Percentiles rank a stretch among this genome's conserved stretches.
These are phyloP conservation scores for Cardamine resedifolia DNA, from an alignment of 345 rosid genomes.

Conservation along the genomic window DNA sequence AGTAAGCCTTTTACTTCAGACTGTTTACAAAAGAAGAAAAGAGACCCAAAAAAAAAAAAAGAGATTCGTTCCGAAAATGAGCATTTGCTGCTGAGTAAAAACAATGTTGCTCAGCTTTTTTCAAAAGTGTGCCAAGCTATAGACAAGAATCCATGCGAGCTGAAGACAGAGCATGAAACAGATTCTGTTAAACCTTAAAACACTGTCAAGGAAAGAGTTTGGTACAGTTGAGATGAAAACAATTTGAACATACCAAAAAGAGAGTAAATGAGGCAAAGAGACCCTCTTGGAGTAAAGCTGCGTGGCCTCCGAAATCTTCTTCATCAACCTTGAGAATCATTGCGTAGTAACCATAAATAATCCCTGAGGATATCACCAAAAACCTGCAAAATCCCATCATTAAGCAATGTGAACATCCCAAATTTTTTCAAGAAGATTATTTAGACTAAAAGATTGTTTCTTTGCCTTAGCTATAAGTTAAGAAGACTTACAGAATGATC, in stretches of 20 bases:
- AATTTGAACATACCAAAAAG: constrained; percentile 76
- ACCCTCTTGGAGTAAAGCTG: constrained; percentile 92
- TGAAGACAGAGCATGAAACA: constrained; percentile 44
- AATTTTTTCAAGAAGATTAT: neutral
- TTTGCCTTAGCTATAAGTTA: neutral
- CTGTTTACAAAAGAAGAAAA: neutral
- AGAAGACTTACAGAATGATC: constrained; percentile 67
- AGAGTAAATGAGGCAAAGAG: constrained; percentile 86
- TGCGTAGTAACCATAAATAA: constrained; percentile 77
- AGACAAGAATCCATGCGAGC: constrained; percentile 93
- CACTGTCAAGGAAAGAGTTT: neutral
- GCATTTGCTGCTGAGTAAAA: constrained; percentile 34
- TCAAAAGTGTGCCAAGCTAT: constrained; percentile 93
- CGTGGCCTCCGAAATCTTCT: constrained; percentile 95
- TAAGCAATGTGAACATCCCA: neutral
- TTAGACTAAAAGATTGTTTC: neutral
- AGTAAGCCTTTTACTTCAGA: neutral
- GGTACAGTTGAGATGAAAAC: neutral
- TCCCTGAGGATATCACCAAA: constrained; percentile 67
- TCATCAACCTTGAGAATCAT: constrained; percentile 85
- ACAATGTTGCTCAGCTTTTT: neutral
- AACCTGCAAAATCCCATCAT: constrained; percentile 48
- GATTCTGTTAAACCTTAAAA: constrained; percentile 14
- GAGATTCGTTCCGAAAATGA: constrained; percentile 22
- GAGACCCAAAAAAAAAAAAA: neutral